Evolutionary conservation across 2,329 filamentous ascomycete species (phyloP), one percentile per base, ranked within the genome.

Genomic region (Diplodia intermedia): DNA sequence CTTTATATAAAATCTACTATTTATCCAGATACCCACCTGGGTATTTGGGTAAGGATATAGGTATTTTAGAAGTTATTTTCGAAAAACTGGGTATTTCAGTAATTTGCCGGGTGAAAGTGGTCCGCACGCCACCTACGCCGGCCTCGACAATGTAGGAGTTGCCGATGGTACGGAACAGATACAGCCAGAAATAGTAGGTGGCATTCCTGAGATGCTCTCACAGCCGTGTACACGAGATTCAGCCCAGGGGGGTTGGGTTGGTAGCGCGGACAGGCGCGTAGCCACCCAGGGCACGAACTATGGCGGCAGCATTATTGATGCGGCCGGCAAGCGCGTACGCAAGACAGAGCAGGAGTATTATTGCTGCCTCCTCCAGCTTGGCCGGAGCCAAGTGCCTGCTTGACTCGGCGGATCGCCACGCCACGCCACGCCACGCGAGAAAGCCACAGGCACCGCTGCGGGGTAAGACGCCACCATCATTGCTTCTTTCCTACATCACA

Each of bases 81-180:
- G n/a, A n/a, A n/a, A n/a, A n/a, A n/a, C n/a, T n/a, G n/a, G n/a
- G n/a, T n/a, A n/a, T n/a, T n/a, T n/a, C n/a, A n/a, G n/a, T n/a
- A n/a, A n/a, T n/a, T n/a, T n/a, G n/a, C n/a, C n/a, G n/a, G 0
- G 94, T 97, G 74, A 95, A 85, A 69, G 96, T 78, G 26, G 90
- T 78, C n/a, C 91, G 87, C 57, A 81, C 77, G 57, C 85, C 84
- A 1, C 87, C 73, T 7, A 88, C 73, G 1, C 82, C 83, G 12
- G 81, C 77, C 79, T 94, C 91, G 49, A 85, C 80, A 0, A 91
- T 94, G 72, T 83, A 88, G 38, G 70, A 66, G n/a, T 78, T 75
- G 4, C 79, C 74, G 14, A 75, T 77, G 18, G 78, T 77, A 9
- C 71, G 57, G 73, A 93, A 86, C 65, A 84, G 78, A 1, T 77